Evolutionary conservation across 345 rosid species (phyloP).

Genomic region (Isatis tinctoria): DNA sequence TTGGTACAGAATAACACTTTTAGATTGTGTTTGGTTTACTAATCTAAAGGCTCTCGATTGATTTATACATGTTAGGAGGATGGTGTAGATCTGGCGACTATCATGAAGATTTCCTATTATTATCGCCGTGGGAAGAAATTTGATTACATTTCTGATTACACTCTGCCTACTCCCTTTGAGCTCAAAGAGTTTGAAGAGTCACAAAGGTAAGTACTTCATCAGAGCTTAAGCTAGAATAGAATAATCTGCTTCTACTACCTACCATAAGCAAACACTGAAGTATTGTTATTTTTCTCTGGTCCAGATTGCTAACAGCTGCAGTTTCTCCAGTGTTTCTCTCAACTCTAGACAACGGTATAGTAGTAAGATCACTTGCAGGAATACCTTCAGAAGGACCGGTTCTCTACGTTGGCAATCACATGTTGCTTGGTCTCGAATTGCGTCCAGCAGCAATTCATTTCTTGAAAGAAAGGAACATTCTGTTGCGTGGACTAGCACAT

Average conservation of each 20-base stretch:
- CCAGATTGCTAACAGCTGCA: slow-evolving; percentile 41
- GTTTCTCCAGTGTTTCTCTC: slow-evolving; percentile 53
- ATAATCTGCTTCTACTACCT: neutral
- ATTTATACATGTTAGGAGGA: slow-evolving; percentile 44
- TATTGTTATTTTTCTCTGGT: neutral
- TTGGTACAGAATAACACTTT: neutral
- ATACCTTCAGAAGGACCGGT: slow-evolving; percentile 83
- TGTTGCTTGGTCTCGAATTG: slow-evolving; percentile 61
- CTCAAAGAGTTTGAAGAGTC: slow-evolving; percentile 37
- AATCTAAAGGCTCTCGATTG: neutral
- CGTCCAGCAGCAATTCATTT: slow-evolving; percentile 41
- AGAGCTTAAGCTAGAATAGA: neutral
- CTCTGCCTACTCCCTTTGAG: slow-evolving; percentile 52
- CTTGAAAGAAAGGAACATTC: slow-evolving; percentile 49
- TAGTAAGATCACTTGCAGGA: slow-evolving; percentile 73
- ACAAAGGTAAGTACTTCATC: slow-evolving; percentile 18
- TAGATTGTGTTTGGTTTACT: neutral
- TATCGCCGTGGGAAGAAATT: slow-evolving; percentile 48
- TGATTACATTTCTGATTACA: slow-evolving; percentile 45
- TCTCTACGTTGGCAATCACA: slow-evolving; percentile 69
- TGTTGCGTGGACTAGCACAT: slow-evolving; percentile 66
- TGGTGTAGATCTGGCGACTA: slow-evolving; percentile 43
- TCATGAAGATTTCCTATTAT: slow-evolving; percentile 40
- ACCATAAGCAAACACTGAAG: slow-evolving; percentile 3
- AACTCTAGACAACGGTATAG: slow-evolving; percentile 61